Evolutionary conservation across 164 flowering plant species (phyloP).

Genomic region (Nelumbo lutea): DNA sequence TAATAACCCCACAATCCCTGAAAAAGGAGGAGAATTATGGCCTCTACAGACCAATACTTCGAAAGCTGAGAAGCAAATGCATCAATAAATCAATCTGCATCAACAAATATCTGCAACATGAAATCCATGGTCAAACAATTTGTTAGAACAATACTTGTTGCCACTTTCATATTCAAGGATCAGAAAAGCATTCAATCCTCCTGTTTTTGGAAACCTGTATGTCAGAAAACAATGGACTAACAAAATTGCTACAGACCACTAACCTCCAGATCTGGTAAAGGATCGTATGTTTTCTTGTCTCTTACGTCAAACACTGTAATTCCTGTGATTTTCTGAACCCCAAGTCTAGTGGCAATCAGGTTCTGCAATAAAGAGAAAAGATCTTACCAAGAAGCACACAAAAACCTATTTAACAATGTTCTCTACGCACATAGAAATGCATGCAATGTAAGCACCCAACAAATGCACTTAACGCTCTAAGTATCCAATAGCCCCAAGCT

Average conservation of each 20-base stretch:
- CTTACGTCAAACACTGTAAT: constrained; percentile 57
- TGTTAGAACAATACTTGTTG: too few relatives aligned
- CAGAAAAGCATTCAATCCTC: background rate
- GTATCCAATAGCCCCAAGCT: background rate
- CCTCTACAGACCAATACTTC: background rate
- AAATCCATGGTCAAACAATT: background rate
- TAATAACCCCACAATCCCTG: too few relatives aligned
- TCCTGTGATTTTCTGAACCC: constrained; percentile 84
- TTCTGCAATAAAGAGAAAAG: constrained; percentile 42
- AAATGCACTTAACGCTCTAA: background rate
- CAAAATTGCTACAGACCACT: background rate
- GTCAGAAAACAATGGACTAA: too few relatives aligned
- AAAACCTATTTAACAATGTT: constrained; percentile 1
- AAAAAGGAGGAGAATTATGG: background rate
- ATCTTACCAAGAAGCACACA: too few relatives aligned
- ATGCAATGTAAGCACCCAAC: too few relatives aligned
- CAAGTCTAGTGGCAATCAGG: constrained; percentile 78
- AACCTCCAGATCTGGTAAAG: constrained; percentile 79
- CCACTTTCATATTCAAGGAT: too few relatives aligned
- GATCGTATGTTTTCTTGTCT: constrained; percentile 62
- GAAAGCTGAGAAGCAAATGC: background rate
- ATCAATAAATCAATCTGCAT: background rate
- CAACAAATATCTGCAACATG: constrained; percentile 1
- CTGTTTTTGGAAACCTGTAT: too few relatives aligned
- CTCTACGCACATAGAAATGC: too few relatives aligned